phyloP scores from a whole-genome alignment of 2,329 filamentous ascomycete genomes.

The Pleoardoris graminearum region DNA sequence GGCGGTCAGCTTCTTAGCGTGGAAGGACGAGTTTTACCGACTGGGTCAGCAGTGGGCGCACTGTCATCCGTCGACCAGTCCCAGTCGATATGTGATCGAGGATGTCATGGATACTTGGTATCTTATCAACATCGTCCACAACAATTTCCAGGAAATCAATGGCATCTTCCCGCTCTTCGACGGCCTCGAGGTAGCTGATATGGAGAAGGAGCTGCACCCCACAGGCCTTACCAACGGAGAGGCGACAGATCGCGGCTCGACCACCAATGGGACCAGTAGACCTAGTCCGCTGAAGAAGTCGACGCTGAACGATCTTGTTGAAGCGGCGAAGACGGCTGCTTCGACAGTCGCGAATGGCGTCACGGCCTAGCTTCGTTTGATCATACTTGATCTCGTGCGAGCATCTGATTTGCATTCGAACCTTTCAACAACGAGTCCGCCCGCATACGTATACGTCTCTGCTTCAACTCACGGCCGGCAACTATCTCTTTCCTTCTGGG shows the following conservation, averaged over 20 bases:
- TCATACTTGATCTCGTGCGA: background rate
- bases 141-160: constrained; percentile 86
- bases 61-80: constrained; percentile 77
- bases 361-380: constrained; percentile 16
- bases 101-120: constrained; percentile 89
- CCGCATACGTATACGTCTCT: constrained; percentile 18
- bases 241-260: constrained; percentile 11
- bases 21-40: constrained; percentile 97
- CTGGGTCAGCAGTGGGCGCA: constrained; percentile 92
- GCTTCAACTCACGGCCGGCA: constrained; percentile 28
- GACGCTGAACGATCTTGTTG: constrained; percentile 24
- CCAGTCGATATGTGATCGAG: constrained; percentile 79
- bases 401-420: background rate
- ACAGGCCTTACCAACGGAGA: constrained; percentile 18
- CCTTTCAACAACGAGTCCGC: constrained; percentile 39
- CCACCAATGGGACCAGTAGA: constrained; percentile 4
- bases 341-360: constrained; percentile 37
- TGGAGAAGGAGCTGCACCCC: constrained; percentile 54
- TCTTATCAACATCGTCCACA: constrained; percentile 98
- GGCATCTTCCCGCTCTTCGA: constrained; percentile 87
- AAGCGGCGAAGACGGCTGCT: constrained; percentile 33
- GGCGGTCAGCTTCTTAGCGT: constrained; percentile 94
- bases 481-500: constrained; percentile 10
- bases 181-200: constrained; percentile 68
- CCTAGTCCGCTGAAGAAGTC: constrained; percentile 5